Evolutionary conservation across 2,329 filamentous ascomycete species (phyloP), one percentile per base, ranked within the genome.

Genomic region (Gremmenia infestans): DNA sequence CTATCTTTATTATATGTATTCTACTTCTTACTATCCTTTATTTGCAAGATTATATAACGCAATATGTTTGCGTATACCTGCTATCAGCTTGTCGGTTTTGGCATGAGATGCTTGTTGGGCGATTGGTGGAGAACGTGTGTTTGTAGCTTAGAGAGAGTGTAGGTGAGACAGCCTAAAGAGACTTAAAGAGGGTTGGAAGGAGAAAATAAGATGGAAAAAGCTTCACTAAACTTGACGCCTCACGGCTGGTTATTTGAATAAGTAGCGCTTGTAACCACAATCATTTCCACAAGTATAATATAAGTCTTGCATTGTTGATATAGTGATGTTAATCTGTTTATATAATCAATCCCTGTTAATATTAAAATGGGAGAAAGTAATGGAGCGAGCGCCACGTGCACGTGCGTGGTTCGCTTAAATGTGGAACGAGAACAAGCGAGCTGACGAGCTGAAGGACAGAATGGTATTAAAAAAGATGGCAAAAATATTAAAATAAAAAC

Each of bases 1-100:
- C 28, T 7, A 32, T 32, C 36, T 48, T 56, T 46, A 37, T 57
- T 54, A 52, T 49, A 55, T 64, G 63, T 65, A 64, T 59, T 66
- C 48, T 66, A 65, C 52, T 64, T 66, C 59, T 65, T 58, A 64
- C 63, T 56, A 59, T 67, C 65, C 48, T 64, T 67, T 46, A 58
- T 54, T 32, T 54, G 48, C 48, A 49, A 52, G 23, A 53, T 58
- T 63, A 60, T 39, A 59, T 56, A 50, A 52, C 12, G 17, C 17
- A 40, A 17, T 40, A 4, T 40, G 37, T 17, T 40, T 40, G 15
- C 17, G n/a, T 40, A n/a, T 40, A 40, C 9, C 3, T 45, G n/a
- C 5, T 23, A 9, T 15, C 5, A 40, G 14, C 28, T 32, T 32
- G 28, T 9, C 28, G 7, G 28, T 32, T 32, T 32, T 32, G 28